Evolutionary conservation across 345 rosid species (phyloP).

Genomic region (Theobroma cacao): DNA sequence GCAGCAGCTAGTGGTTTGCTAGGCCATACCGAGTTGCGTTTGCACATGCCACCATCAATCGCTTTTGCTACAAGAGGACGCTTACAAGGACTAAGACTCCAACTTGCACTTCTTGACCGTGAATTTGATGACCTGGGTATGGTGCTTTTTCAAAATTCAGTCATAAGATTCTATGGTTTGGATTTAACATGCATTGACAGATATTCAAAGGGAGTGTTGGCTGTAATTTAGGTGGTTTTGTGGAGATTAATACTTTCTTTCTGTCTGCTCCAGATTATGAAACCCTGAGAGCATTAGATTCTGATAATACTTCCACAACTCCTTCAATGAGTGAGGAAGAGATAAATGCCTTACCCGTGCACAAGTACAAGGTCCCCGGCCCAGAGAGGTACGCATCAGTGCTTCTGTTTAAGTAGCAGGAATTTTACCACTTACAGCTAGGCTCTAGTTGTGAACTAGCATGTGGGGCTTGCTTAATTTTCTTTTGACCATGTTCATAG

Average conservation of each 20-base stretch:
- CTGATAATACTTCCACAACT: constrained; percentile 40
- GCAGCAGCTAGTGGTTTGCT: constrained; percentile 66
- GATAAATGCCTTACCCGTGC: constrained; percentile 71
- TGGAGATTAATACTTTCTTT: background rate
- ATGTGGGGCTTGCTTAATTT: background rate
- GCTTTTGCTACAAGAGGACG: constrained; percentile 72
- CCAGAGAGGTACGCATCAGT: constrained; percentile 38
- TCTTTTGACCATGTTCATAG: background rate
- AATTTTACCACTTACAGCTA: background rate
- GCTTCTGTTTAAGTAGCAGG: background rate
- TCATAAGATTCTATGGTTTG: background rate
- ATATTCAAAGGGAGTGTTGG: background rate
- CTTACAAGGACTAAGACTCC: constrained; percentile 67
- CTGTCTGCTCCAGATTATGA: constrained; percentile 55
- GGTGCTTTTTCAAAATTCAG: constrained; percentile 5
- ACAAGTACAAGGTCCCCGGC: constrained; percentile 51
- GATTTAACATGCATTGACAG: background rate
- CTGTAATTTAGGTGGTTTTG: background rate
- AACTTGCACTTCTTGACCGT: constrained; percentile 69
- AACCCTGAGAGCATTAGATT: constrained; percentile 63
- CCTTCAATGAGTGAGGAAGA: constrained; percentile 75
- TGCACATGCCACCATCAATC: constrained; percentile 68
- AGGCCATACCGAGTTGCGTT: constrained; percentile 61
- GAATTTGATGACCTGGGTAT: constrained; percentile 76
- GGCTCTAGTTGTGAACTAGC: background rate